Conservation (phyloP, 257 asterid species). For the Nicotiana sylvestris region DNA sequence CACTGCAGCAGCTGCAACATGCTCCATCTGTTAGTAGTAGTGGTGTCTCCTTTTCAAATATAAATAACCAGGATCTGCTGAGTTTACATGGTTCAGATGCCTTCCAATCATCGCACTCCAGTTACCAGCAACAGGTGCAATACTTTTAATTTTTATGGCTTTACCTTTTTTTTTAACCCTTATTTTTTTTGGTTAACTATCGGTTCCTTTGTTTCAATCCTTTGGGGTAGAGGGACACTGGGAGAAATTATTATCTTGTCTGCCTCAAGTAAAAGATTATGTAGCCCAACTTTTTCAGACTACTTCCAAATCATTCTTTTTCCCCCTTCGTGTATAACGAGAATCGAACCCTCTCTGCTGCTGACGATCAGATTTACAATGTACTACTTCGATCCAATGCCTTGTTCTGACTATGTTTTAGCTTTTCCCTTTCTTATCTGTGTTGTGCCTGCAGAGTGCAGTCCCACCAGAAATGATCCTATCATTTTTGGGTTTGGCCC, state of each 20-base stretch:
- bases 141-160: neutral
- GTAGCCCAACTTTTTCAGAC: neutral
- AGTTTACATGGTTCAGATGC: constrained; percentile 68
- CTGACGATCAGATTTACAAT: neutral
- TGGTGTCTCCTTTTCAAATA: constrained; percentile 54
- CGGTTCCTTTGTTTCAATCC: neutral
- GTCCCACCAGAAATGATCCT: neutral
- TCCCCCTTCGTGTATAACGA: neutral
- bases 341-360: neutral
- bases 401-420: neutral
- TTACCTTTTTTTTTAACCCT: neutral
- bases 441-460: neutral
- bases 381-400: neutral
- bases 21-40: constrained; percentile 59
- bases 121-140: constrained; percentile 4
- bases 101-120: neutral
- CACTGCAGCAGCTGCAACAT: constrained; percentile 71
- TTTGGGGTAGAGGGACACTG: neutral
- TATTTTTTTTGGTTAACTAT: neutral
- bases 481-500: neutral
- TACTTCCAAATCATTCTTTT: neutral
- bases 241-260: neutral
- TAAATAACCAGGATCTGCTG: constrained; percentile 68
- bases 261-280: neutral
- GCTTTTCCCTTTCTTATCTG: neutral